Evolutionary conservation across 2,329 filamentous ascomycete genomes (phyloP).

Genomic region (Penicillium sp.): DNA sequence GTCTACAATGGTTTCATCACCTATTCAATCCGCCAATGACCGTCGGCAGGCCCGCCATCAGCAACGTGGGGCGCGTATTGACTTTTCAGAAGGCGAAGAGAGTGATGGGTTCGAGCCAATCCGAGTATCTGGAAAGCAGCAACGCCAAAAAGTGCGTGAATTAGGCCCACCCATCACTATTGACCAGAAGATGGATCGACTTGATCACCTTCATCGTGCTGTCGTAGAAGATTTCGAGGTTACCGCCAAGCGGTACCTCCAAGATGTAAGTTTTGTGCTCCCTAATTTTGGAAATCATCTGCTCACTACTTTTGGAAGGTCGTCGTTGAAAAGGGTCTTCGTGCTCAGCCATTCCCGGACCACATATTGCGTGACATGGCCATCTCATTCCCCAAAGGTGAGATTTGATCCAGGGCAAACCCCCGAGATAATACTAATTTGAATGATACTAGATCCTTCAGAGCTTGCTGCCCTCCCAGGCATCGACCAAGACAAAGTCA

Average conservation of each 20-base stretch:
- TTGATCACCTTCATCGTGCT: slow-evolving; percentile 45
- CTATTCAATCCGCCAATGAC: slow-evolving; percentile 51
- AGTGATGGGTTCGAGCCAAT: slow-evolving; percentile 48
- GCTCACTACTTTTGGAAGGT: slow-evolving; percentile 30
- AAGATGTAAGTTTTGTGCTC: slow-evolving; percentile 34
- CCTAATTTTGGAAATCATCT: background rate
- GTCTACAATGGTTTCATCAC: slow-evolving; percentile 69
- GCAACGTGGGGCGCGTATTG: slow-evolving; percentile 22
- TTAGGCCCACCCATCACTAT: slow-evolving; percentile 50
- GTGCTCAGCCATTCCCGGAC: slow-evolving; percentile 50
- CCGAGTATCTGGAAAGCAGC: slow-evolving; percentile 35
- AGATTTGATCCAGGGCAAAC: slow-evolving; percentile 2
- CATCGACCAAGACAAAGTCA: slow-evolving; percentile 48
- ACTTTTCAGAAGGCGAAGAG: slow-evolving; percentile 33
- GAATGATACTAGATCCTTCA: slow-evolving; percentile 30
- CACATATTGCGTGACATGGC: slow-evolving; percentile 50
- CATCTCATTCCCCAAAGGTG: slow-evolving; percentile 47
- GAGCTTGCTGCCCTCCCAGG: slow-evolving; percentile 43
- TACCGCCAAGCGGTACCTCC: slow-evolving; percentile 45
- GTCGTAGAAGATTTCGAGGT: slow-evolving; percentile 52
- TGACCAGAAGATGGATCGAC: slow-evolving; percentile 42
- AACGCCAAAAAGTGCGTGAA: slow-evolving; percentile 24
- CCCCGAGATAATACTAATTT: slow-evolving; percentile 8
- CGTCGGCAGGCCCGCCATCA: slow-evolving; percentile 34
- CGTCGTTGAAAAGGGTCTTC: slow-evolving; percentile 45